Conservation (phyloP, 2,329 filamentous ascomycete genomes). For the Mycosphaerella sp. region DNA sequence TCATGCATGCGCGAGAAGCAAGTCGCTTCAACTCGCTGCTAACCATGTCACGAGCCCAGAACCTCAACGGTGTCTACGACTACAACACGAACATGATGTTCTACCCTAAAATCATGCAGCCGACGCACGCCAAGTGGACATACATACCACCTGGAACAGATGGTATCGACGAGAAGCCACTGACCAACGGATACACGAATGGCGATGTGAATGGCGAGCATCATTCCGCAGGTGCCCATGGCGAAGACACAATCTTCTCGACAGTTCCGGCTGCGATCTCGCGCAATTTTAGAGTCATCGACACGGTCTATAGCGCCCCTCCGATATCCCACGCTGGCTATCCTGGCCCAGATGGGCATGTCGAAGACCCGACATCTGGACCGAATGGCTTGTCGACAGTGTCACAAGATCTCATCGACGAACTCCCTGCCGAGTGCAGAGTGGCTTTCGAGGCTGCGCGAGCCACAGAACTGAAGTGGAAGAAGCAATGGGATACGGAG, state of each 20-base stretch:
- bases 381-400: conserved; percentile 56
- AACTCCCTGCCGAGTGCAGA: conserved; percentile 64
- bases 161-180: conserved; percentile 22
- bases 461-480: conserved; percentile 63
- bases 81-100: conserved; percentile 90
- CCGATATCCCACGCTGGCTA: conserved; percentile 52
- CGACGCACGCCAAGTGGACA: conserved; percentile 78
- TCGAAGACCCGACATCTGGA: conserved; percentile 41
- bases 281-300: conserved; percentile 58
- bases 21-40: conserved; percentile 80
- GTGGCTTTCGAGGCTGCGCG: conserved; percentile 64
- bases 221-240: conserved; percentile 14
- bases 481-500: conserved; percentile 67
- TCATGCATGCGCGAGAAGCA: conserved; percentile 86
- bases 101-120: conserved; percentile 81
- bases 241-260: conserved; percentile 42
- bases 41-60: conserved; percentile 60
- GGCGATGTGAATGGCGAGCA: conserved; percentile 22
- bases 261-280: conserved; percentile 52
- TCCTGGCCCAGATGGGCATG: conserved; percentile 52
- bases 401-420: conserved; percentile 57
- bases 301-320: conserved; percentile 54
- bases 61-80: conserved; percentile 76
- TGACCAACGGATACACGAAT: conserved; percentile 23
- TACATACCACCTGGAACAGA: conserved; percentile 49